Conservation (phyloP, 768 basidiomycete genomes). For the Hericium alpestre region DNA sequence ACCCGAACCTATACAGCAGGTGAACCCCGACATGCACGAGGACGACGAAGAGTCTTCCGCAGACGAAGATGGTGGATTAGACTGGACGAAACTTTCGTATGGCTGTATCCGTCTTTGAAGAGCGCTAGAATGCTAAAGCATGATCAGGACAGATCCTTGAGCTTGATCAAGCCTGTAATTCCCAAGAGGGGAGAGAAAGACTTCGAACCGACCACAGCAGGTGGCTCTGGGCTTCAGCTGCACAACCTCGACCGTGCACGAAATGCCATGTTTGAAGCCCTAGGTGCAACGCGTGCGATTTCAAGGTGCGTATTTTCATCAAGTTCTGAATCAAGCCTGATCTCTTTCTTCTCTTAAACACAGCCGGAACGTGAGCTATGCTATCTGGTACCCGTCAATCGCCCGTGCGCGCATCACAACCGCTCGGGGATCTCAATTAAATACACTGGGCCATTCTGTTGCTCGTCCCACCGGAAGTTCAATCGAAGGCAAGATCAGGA, state of each 20-base stretch:
- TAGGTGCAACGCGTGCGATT: constrained; percentile 63
- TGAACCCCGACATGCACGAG: constrained; percentile 28
- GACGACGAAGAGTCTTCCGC: constrained; percentile 44
- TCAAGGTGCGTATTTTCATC: constrained; percentile 50
- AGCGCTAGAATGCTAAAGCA: not conserved
- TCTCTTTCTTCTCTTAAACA: not conserved
- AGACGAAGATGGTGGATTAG: constrained; percentile 68
- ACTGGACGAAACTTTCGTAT: constrained; percentile 74
- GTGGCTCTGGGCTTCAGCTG: constrained; percentile 65
- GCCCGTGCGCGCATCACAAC: constrained; percentile 56
- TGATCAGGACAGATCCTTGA: constrained; percentile 10
- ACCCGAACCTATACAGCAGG: constrained; percentile 14
- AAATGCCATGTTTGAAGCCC: constrained; percentile 77
- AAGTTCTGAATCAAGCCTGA: not conserved
- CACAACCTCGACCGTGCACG: constrained; percentile 74
- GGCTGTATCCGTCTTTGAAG: constrained; percentile 9
- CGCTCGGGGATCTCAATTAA: constrained; percentile 77
- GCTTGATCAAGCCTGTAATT: constrained; percentile 52
- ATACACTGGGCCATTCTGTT: constrained; percentile 70
- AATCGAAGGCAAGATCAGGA: constrained; percentile 37
- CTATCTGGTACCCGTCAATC: constrained; percentile 63
- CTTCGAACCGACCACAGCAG: constrained; percentile 68
- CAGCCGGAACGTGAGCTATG: constrained; percentile 75
- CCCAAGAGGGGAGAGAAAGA: constrained; percentile 98
- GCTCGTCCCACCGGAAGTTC: constrained; percentile 32